Evolutionary conservation across 1,284 basidiomycete species (phyloP).

Genomic region (Tetrapyrgos nigripes): DNA sequence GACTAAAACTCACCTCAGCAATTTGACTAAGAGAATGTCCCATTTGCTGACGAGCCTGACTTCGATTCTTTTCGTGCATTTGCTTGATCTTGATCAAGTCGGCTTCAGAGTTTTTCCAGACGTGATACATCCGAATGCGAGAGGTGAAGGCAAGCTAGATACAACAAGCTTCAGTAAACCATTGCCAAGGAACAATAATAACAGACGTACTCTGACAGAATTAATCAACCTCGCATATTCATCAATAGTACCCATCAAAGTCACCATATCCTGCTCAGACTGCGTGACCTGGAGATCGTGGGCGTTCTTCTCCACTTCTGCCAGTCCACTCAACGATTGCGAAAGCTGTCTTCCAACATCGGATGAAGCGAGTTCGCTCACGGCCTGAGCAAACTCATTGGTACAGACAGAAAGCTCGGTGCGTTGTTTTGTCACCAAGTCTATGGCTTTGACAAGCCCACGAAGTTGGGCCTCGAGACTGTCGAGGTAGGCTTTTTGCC

Average conservation of each 20-base stretch:
- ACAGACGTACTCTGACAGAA: slow-evolving; percentile 78
- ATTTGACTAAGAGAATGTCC: slow-evolving; percentile 77
- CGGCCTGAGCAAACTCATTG: slow-evolving; percentile 75
- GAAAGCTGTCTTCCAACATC: slow-evolving; percentile 81
- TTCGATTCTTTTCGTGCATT: slow-evolving; percentile 82
- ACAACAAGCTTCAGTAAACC: slow-evolving; percentile 1
- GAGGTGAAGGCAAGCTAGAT: slow-evolving; percentile 83
- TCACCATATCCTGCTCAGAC: slow-evolving; percentile 79
- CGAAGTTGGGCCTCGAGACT: slow-evolving; percentile 90
- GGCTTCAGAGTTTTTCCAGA: slow-evolving; percentile 82
- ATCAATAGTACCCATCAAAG: slow-evolving; percentile 84
- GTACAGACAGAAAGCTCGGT: slow-evolving; percentile 72
- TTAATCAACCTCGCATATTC: slow-evolving; percentile 93
- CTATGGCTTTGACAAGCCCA: slow-evolving; percentile 85
- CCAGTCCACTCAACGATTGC: slow-evolving; percentile 68
- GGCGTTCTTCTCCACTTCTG: slow-evolving; percentile 75
- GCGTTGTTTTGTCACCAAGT: slow-evolving; percentile 82
- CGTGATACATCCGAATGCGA: slow-evolving; percentile 82
- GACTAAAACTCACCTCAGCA: slow-evolving; percentile 65
- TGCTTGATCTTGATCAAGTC: slow-evolving; percentile 78
- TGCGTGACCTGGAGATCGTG: slow-evolving; percentile 77
- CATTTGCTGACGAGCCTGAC: slow-evolving; percentile 74
- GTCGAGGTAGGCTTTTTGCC: slow-evolving; percentile 86
- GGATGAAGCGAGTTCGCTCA: slow-evolving; percentile 72
- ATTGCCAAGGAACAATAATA: neutral